These are phyloP conservation scores for Pulveroboletus sp. DNA, from an alignment of 768 basidiomycete species.

Conservation along the genomic window DNA sequence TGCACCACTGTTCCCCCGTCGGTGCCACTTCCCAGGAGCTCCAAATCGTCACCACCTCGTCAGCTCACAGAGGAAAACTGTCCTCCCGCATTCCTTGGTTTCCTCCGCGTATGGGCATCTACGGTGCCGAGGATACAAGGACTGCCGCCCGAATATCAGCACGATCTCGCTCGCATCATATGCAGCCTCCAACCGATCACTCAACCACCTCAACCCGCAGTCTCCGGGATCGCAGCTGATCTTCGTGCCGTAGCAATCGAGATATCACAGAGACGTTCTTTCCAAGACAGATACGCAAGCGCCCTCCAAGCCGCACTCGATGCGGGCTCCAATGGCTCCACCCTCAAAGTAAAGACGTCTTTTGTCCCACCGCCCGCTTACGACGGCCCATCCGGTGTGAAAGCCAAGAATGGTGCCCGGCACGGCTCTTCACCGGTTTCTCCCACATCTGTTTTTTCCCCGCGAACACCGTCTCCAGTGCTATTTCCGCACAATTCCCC, in stretches of 20 bases:
- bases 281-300: constrained; percentile 71
- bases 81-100: constrained; percentile 60
- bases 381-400: constrained; percentile 30
- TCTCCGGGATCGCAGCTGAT: constrained; percentile 70
- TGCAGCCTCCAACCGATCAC: constrained; percentile 52
- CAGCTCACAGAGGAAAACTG: constrained; percentile 66
- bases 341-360: constrained; percentile 43
- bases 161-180: constrained; percentile 79
- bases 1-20: constrained; percentile 73
- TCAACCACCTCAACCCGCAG: constrained; percentile 34
- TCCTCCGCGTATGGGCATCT: constrained; percentile 69
- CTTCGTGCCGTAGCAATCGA: constrained; percentile 84
- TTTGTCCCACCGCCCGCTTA: constrained; percentile 74
- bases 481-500: constrained; percentile 36
- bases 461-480: constrained; percentile 47
- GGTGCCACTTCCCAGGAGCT: constrained; percentile 65
- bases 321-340: constrained; percentile 39
- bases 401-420: constrained; percentile 8
- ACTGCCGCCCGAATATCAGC: constrained; percentile 60
- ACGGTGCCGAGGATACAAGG: constrained; percentile 61
- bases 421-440: constrained; percentile 8
- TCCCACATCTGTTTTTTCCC: constrained; percentile 29
- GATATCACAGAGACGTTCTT: constrained; percentile 77
- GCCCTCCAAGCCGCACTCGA: constrained; percentile 81
- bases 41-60: constrained; percentile 44